A percentile compares a stretch with the other conserved stretches of the same genome.
Evolutionary conservation across 805 yeast species (phyloP).

Genomic region (Saccharomycopsis javanensis): DNA sequence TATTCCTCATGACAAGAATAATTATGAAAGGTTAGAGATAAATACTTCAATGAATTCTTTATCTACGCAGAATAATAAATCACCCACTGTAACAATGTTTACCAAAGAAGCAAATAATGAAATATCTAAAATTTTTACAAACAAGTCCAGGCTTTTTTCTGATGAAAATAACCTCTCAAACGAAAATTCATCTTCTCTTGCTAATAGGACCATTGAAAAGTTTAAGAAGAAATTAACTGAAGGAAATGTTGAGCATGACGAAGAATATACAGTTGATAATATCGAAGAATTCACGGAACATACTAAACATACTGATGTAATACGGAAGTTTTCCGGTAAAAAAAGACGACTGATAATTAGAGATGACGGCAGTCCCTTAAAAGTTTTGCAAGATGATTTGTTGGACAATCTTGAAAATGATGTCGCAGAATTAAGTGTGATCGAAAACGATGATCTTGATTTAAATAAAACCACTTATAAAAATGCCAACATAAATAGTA

Average conservation of each 20-base stretch:
- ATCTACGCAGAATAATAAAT: conserved; percentile 22
- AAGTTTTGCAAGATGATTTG: not conserved
- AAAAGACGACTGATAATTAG: not conserved
- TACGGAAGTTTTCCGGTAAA: not conserved
- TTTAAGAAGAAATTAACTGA: not conserved
- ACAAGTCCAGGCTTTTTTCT: conserved; percentile 28
- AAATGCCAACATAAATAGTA: not conserved
- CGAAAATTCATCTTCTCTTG: conserved; percentile 22
- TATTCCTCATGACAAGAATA: not conserved
- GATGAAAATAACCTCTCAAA: not conserved
- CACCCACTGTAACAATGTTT: conserved; percentile 65
- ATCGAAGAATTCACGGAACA: conserved; percentile 31
- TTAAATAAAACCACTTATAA: not conserved
- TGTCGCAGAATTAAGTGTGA: conserved; percentile 10
- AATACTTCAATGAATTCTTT: not conserved
- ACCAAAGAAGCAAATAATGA: conserved; percentile 71
- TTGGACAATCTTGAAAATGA: conserved; percentile 8
- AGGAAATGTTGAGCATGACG: not conserved
- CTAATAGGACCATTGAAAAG: not conserved
- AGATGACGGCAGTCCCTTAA: not conserved
- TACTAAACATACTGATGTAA: conserved; percentile 1
- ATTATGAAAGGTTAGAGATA: not conserved
- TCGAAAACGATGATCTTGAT: conserved; percentile 1
- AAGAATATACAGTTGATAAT: conserved; percentile 22
- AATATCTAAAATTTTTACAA: conserved; percentile 59